Conservation (phyloP, 371 early-diverging fungal species). For the Apophysomyces variabilis region DNA sequence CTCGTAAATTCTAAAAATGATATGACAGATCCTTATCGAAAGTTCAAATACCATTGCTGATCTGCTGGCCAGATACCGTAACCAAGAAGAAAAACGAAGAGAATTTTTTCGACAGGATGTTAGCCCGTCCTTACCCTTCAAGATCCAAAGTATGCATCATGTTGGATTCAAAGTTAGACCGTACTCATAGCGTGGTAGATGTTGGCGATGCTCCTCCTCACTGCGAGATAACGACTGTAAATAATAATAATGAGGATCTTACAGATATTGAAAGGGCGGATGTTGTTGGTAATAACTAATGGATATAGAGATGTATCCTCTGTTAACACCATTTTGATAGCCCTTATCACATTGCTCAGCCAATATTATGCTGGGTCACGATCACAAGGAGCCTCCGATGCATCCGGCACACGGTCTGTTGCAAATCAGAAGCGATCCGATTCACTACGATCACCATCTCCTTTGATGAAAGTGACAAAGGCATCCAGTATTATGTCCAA, state of each 20-base stretch:
- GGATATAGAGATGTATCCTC: neutral
- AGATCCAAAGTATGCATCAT: conserved; percentile 40
- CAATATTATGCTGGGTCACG: neutral
- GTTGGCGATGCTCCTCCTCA: conserved; percentile 63
- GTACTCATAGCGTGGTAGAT: neutral
- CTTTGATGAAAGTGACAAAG: neutral
- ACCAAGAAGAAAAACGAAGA: conserved; percentile 65
- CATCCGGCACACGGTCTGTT: neutral
- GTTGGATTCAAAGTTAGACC: neutral
- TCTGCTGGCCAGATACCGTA: conserved; percentile 60
- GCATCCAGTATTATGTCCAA: neutral
- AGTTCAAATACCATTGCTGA: conserved; percentile 69
- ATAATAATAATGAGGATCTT: conserved; percentile 49
- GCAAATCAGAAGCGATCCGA: neutral
- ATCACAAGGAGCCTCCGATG: neutral
- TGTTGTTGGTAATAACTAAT: conserved; percentile 44
- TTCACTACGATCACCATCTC: neutral
- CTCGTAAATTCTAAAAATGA: neutral
- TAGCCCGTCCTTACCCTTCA: conserved; percentile 61
- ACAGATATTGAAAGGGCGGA: conserved; percentile 57
- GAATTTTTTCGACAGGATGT: conserved; percentile 66
- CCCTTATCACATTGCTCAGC: conserved; percentile 14
- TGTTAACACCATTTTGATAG: conserved; percentile 11
- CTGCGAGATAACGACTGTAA: conserved; percentile 68
- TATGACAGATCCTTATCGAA: conserved; percentile 47